Conservation (phyloP, 2,329 filamentous ascomycete genomes). For the Cordyceps farinosa region DNA sequence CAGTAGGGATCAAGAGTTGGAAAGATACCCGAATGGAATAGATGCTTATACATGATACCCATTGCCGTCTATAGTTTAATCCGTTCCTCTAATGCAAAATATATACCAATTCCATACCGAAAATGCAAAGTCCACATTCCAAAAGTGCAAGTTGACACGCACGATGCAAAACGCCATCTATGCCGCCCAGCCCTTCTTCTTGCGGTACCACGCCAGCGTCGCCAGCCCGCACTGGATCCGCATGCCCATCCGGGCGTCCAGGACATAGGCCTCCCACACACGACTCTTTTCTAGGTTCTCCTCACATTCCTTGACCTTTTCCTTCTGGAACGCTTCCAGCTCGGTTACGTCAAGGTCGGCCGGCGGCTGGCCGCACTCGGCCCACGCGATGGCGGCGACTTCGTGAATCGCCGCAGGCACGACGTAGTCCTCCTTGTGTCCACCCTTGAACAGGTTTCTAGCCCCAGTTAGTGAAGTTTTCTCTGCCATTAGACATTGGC, state of each 20-base stretch:
- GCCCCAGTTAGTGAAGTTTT: constrained; percentile 13
- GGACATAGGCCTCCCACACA: constrained; percentile 66
- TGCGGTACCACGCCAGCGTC: constrained; percentile 56
- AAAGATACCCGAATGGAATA: not conserved
- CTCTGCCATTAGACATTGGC: too few species aligned
- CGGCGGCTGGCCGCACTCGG: constrained; percentile 51
- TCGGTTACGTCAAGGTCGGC: constrained; percentile 28
- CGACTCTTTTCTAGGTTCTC: constrained; percentile 63
- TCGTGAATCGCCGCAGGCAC: constrained; percentile 80
- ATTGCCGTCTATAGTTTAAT: not conserved
- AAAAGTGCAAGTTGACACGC: too few species aligned
- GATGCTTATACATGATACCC: not conserved
- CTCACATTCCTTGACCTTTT: constrained; percentile 59
- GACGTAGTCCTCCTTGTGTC: constrained; percentile 65
- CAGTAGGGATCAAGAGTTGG: not conserved
- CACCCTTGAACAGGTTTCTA: constrained; percentile 54
- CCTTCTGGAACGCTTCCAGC: constrained; percentile 36
- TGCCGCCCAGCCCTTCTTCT: constrained; percentile 37
- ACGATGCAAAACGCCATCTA: not conserved
- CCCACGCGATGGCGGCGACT: constrained; percentile 77
- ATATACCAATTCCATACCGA: not conserved
- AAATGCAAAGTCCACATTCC: not conserved
- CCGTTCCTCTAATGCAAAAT: not conserved
- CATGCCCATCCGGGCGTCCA: constrained; percentile 73
- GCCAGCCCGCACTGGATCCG: constrained; percentile 66